Evolutionary conservation across 2,329 filamentous ascomycete species (phyloP).

Genomic region (Fusarium poae): DNA sequence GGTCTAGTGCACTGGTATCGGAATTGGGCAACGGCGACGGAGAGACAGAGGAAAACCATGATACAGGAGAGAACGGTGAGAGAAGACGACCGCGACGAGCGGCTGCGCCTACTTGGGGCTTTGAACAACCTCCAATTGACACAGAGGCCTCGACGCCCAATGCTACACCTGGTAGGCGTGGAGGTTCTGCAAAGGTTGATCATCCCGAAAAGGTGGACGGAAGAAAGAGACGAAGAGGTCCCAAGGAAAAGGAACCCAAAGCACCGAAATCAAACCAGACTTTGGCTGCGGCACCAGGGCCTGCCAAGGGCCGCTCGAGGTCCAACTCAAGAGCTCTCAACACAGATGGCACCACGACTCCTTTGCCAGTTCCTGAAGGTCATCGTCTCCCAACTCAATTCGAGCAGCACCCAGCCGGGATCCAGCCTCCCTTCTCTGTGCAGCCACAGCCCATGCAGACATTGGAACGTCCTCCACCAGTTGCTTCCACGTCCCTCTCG

Average conservation of each 20-base stretch:
- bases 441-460: constrained; percentile 47
- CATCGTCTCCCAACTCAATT: constrained; percentile 59
- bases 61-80: constrained; percentile 71
- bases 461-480: constrained; percentile 55
- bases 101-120: constrained; percentile 78
- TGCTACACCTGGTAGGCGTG: constrained; percentile 69
- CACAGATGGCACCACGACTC: constrained; percentile 58
- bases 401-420: constrained; percentile 58
- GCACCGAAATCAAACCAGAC: constrained; percentile 57
- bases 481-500: constrained; percentile 57
- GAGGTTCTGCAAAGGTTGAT: constrained; percentile 59
- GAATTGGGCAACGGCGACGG: constrained; percentile 73
- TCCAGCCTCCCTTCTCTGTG: constrained; percentile 59
- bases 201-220: constrained; percentile 61
- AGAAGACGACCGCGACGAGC: constrained; percentile 72
- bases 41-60: constrained; percentile 67
- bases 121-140: constrained; percentile 70
- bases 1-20: constrained; percentile 74
- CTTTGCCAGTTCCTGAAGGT: constrained; percentile 56
- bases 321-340: constrained; percentile 66
- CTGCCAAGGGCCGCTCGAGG: constrained; percentile 64
- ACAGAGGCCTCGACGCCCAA: constrained; percentile 70
- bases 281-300: constrained; percentile 61
- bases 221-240: constrained; percentile 55
- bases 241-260: constrained; percentile 60